These are phyloP conservation scores for Parastagonospora avenae DNA, from an alignment of 2,329 filamentous ascomycete species.

Conservation along the genomic window DNA sequence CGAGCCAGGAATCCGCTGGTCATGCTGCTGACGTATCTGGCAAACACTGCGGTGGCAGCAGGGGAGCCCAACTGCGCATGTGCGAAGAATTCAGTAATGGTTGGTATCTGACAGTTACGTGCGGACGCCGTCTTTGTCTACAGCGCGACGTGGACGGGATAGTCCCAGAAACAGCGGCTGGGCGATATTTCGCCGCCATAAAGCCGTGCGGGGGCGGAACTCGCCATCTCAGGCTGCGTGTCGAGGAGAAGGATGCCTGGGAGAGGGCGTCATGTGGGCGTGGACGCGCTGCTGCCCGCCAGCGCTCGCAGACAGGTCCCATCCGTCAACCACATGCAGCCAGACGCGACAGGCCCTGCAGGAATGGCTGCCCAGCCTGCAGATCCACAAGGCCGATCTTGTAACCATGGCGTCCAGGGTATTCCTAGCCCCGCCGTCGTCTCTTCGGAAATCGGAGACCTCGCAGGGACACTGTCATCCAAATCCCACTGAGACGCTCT, in stretches of 20 bases:
- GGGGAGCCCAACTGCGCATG: background rate
- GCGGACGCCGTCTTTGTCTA: background rate
- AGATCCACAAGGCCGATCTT: conserved; percentile 46
- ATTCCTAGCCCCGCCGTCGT: conserved; percentile 39
- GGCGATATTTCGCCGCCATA: conserved; percentile 31
- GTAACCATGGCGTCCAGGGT: conserved; percentile 44
- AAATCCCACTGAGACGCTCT: conserved; percentile 23
- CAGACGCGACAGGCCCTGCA: conserved; percentile 38
- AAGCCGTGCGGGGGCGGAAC: conserved; percentile 20
- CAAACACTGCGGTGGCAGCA: no score
- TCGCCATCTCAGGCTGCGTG: background rate
- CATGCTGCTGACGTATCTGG: background rate
- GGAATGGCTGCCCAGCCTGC: conserved; percentile 38
- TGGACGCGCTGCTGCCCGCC: background rate
- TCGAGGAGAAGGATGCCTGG: background rate
- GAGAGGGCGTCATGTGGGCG: background rate
- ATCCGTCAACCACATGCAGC: conserved; percentile 12
- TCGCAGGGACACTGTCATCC: conserved; percentile 34
- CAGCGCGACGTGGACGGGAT: background rate
- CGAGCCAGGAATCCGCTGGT: conserved; percentile 19
- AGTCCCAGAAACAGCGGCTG: conserved; percentile 9
- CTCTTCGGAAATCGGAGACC: conserved; percentile 46
- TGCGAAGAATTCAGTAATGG: background rate
- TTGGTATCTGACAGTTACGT: no score
- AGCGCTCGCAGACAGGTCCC: background rate